phyloP scores from a whole-genome alignment of 169 alveolate species.

The Cryptosporidium viatorum region DNA sequence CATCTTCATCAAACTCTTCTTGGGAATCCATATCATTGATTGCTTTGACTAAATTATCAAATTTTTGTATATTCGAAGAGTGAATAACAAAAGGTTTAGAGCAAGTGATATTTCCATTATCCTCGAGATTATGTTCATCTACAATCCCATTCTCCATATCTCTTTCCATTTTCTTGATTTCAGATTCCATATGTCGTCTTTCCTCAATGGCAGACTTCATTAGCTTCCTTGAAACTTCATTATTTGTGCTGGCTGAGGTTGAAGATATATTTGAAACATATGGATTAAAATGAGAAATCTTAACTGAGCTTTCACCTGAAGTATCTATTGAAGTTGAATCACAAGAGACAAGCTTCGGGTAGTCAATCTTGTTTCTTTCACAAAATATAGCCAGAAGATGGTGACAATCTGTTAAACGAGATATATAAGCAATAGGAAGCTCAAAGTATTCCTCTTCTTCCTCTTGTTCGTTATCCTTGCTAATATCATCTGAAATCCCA shows the following conservation, averaged over 20 bases:
- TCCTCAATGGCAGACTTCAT: constrained; percentile 52
- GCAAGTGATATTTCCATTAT: background rate
- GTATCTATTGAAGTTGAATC: background rate
- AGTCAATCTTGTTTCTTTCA: constrained; percentile 5
- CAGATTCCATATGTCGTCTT: constrained; percentile 15
- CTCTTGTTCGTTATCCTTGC: background rate
- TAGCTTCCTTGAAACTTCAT: background rate
- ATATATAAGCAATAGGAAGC: constrained; percentile 65
- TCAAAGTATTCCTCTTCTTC: constrained; percentile 24
- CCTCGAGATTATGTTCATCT: background rate
- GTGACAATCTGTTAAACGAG: constrained; percentile 63
- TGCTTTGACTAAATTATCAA: background rate
- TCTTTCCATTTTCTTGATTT: constrained; percentile 38
- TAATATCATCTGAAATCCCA: background rate
- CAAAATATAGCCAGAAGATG: constrained; percentile 44
- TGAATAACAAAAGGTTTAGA: constrained; percentile 46
- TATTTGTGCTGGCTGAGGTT: constrained; percentile 5
- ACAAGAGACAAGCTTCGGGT: constrained; percentile 29
- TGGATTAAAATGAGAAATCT: constrained; percentile 51
- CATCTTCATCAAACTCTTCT: constrained; percentile 22
- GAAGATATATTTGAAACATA: constrained; percentile 41
- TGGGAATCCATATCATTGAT: constrained; percentile 1
- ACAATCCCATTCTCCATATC: constrained; percentile 29
- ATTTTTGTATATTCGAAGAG: constrained; percentile 35
- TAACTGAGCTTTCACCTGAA: background rate